phyloP scores from a whole-genome alignment of 2,329 filamentous ascomycete species.

The Apiospora hydei region DNA sequence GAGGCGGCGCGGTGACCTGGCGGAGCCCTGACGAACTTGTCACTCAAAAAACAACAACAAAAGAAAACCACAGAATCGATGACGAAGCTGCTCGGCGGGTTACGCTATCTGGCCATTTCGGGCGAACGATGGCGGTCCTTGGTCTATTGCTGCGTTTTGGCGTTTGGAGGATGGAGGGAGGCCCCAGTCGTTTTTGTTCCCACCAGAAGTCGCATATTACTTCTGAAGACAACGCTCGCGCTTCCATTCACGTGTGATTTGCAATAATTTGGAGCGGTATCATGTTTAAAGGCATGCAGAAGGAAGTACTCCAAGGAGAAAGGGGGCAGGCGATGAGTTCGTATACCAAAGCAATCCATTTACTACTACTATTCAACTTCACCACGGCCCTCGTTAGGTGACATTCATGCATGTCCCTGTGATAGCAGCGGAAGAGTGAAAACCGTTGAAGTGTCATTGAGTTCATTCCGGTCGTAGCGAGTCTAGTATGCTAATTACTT shows the following conservation, averaged over 20 bases:
- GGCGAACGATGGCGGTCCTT: neutral
- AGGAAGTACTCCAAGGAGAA: neutral
- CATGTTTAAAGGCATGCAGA: neutral
- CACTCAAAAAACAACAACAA: neutral
- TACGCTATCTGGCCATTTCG: neutral
- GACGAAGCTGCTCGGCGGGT: neutral
- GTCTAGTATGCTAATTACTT: neutral
- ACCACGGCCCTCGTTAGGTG: too few relatives aligned
- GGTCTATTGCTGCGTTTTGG: conserved; percentile 14
- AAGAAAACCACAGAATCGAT: neutral
- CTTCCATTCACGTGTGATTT: neutral
- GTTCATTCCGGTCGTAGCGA: conserved; percentile 12
- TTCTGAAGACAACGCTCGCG: neutral
- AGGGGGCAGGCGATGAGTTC: neutral
- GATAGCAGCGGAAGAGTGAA: neutral
- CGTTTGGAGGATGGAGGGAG: conserved; percentile 3
- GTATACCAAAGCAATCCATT: conserved; percentile 13
- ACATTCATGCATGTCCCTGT: neutral
- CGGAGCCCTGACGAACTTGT: neutral
- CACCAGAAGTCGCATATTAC: neutral
- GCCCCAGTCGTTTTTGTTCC: neutral
- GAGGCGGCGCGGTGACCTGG: conserved; percentile 70
- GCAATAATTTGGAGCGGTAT: neutral
- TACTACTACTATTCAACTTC: neutral
- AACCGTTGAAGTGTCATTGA: neutral